Percentiles rank a stretch among this genome's conserved stretches.
Conservation (phyloP, 140 eudicot species). For the Bidens hawaiensis region DNA sequence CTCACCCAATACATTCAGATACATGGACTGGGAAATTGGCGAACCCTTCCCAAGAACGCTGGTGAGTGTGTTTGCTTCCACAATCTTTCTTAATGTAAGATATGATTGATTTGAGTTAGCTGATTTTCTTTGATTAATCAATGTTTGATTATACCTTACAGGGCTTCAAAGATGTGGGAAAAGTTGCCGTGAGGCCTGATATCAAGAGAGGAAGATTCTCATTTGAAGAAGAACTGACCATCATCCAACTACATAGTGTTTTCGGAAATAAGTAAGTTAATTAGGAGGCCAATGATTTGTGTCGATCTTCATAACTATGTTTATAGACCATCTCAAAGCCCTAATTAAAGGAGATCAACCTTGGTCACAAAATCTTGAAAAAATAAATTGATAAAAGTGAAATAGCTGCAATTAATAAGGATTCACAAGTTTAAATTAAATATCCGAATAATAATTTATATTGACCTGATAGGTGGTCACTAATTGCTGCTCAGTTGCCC, state of each 20-base stretch:
- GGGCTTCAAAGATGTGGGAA: constrained; percentile 87
- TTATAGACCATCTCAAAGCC: too few species aligned
- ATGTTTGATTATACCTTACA: neutral
- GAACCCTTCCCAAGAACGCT: constrained; percentile 77
- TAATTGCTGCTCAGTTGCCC: constrained; percentile 39
- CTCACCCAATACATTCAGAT: constrained; percentile 54
- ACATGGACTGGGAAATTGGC: constrained; percentile 87
- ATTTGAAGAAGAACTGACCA: constrained; percentile 83
- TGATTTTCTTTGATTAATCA: neutral
- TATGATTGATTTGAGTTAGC: neutral
- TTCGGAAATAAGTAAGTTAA: constrained; percentile 81
- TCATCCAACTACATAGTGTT: constrained; percentile 75
- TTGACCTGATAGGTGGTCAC: constrained; percentile 35
- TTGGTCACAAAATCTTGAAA: too few species aligned
- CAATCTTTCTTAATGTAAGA: too few species aligned
- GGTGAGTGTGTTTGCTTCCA: constrained; percentile 28
- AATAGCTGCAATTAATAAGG: too few species aligned
- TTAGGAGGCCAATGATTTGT: neutral
- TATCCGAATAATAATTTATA: too few species aligned
- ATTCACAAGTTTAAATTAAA: too few species aligned
- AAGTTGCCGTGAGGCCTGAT: constrained; percentile 94
- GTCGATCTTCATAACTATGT: too few species aligned
- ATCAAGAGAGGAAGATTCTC: constrained; percentile 87
- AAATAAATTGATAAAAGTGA: too few species aligned
- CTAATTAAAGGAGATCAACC: too few species aligned